These are phyloP conservation scores for Paratinospora sagittata DNA, from an alignment of 164 flowering plant genomes.

Conservation along the genomic window DNA sequence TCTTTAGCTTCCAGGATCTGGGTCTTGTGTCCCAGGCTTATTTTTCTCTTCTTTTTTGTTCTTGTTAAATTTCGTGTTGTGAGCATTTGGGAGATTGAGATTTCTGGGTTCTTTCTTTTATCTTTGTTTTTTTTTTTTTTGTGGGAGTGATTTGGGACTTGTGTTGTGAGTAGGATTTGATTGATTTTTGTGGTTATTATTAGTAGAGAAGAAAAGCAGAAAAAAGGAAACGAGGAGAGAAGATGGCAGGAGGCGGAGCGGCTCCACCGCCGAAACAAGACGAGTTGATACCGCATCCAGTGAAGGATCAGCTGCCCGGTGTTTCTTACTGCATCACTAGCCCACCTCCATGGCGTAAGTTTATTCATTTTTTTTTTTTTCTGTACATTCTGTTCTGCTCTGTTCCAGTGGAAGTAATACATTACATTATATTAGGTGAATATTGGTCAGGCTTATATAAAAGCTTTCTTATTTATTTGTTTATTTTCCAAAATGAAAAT, in stretches of 20 bases:
- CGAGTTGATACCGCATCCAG: conserved; percentile 69
- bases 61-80: background rate
- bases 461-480: background rate
- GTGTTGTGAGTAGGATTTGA: conserved; percentile 2
- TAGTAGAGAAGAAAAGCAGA: conserved; percentile 14
- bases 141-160: conserved; percentile 6
- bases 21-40: background rate
- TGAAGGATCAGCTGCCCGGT: conserved; percentile 63
- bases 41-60: background rate
- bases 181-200: conserved; percentile 2
- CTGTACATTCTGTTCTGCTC: background rate
- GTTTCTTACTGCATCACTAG: conserved; percentile 70
- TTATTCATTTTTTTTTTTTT: background rate
- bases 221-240: conserved; percentile 4
- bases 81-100: conserved; percentile 8
- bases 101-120: conserved; percentile 16
- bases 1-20: background rate
- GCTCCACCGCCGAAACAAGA: conserved; percentile 66
- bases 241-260: conserved; percentile 46
- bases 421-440: conserved; percentile 1
- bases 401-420: background rate
- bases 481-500: too few relatives aligned
- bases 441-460: background rate
- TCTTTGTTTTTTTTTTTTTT: background rate
- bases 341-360: conserved; percentile 90